Evolutionary conservation across 2,329 filamentous ascomycete species (phyloP), one percentile per base, ranked within the genome.

Genomic region (Fusarium napiforme): DNA sequence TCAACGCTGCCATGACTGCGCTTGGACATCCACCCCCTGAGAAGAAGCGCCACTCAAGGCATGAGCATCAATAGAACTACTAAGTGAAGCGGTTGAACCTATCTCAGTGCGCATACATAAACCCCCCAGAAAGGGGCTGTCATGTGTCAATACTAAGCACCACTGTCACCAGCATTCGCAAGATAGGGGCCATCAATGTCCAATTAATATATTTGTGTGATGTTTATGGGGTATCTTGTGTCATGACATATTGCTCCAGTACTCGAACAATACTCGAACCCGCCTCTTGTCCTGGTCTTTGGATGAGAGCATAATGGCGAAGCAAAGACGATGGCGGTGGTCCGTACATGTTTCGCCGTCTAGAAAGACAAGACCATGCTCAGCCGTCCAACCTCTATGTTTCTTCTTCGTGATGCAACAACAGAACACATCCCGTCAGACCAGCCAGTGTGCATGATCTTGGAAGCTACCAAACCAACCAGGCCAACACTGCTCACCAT

Each of bases 401-500:
- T 72, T 18, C 74, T 46, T 57, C 68, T 69, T 36, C 49, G 65
- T 30, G 69, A 53, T 26, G 69, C 65, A 12, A 71, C 46, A 39
- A 78, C 62, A 18, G 73, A 74, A 43, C 72, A 69, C 34, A 77
- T 60, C 19, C 67, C 70, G 21, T 73, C 68, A 26, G 72, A 56
- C 72, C 69, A 73, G 15, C 79, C 77, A 6, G 78, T 74, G n/a
- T 76, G 79, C 42, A 81, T 65, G 32, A 92, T 79, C 89, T 89
- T 93, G 55, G 93, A 85, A 28, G 91, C 89, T 40, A 96, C 80
- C 19, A 93, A 93, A 7, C 94, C 93, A 7, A 97, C 80, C 34
- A 96, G 84, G 1, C 94, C 91, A 60, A 95, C 85, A 58, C 93
- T 90, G 19, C 94, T 93, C 28, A 95, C 82, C 10, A 97, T 84